Evolutionary conservation across 257 asterid species (phyloP), one percentile per base, ranked within the genome.

Genomic region (Coffea eugenioides): DNA sequence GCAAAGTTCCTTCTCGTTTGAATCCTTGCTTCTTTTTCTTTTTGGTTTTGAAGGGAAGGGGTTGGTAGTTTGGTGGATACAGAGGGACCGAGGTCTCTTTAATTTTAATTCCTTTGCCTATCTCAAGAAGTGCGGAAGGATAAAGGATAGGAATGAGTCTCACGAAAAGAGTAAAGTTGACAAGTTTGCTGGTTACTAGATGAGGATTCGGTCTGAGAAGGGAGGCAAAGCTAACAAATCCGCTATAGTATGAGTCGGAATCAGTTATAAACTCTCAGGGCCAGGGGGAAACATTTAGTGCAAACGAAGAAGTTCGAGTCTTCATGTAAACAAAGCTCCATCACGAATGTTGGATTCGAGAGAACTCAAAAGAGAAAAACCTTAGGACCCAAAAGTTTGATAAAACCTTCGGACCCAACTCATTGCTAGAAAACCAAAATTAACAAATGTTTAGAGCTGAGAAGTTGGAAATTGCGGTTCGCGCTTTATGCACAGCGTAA

Each of bases 141-240:
- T 8, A 14, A 74, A 82, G 69, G 75, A 59, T 79, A 78, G 74
- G 59, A 48, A 78, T n/a, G 82, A 86, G 71, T 69, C 85, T 73
- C 81, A 83, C 77, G 75, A 39, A 72, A 81, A 81, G 92, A 79
- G 85, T 90, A 93, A 89, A 89, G 89, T 84, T 73, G 52, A 46
- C 64, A 67, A 75, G 64, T 77, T 67, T 43, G 77, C 78, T 59
- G 72, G 39, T 59, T 73, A 82, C 79, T 54, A 52, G 46, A 34
- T 54, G 80, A 85, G 82, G 78, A 75, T 36, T 13, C 25, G 80
- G 78, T 52, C 79, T 20, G 66, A 72, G 62, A 82, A 82, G 77
- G 75, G 88, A 85, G 78, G 85, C 74, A 86, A 86, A 87, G 80
- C 84, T 61, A 82, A 80, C 82, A 86, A 82, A 83, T 65, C 52